Evolutionary conservation across 352 stramenopile species (phyloP).

Genomic region (Phytophthora nicotianae): DNA sequence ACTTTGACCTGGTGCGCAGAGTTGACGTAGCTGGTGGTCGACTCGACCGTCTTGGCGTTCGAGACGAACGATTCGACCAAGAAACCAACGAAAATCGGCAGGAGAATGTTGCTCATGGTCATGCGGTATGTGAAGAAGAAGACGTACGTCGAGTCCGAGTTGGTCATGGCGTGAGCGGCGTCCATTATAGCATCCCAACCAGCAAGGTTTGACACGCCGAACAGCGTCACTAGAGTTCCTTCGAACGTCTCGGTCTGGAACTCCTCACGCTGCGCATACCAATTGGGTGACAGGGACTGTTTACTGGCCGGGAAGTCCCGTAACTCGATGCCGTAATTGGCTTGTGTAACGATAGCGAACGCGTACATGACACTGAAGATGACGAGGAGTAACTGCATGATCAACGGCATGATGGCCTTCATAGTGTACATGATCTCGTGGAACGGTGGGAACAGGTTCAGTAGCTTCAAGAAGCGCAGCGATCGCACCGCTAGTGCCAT

Average conservation of each 20-base stretch:
- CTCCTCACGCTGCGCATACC: constrained; percentile 72
- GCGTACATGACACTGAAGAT: constrained; percentile 88
- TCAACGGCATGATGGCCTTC: constrained; percentile 81
- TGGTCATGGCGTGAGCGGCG: constrained; percentile 69
- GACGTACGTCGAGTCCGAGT: constrained; percentile 62
- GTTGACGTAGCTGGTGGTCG: constrained; percentile 65
- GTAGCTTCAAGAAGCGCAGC: constrained; percentile 77
- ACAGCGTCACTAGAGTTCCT: constrained; percentile 77
- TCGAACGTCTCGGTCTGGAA: constrained; percentile 85
- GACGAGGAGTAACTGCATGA: constrained; percentile 80
- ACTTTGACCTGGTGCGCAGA: constrained; percentile 43
- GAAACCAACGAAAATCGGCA: constrained; percentile 89
- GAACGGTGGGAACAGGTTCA: constrained; percentile 87
- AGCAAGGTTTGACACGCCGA: constrained; percentile 74
- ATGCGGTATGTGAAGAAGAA: constrained; percentile 89
- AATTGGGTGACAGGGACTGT: constrained; percentile 53
- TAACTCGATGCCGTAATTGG: constrained; percentile 71
- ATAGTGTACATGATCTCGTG: constrained; percentile 87
- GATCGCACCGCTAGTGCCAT: constrained; percentile 75
- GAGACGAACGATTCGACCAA: constrained; percentile 85
- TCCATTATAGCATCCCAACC: constrained; percentile 87
- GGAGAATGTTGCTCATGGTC: constrained; percentile 80
- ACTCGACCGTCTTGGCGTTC: constrained; percentile 74
- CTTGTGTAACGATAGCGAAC: constrained; percentile 81
- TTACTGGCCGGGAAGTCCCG: constrained; percentile 60